Percentiles rank a stretch among this genome's conserved stretches.
Conservation (phyloP, 108 stramenopile species). For the Nitzschia sp. region DNA sequence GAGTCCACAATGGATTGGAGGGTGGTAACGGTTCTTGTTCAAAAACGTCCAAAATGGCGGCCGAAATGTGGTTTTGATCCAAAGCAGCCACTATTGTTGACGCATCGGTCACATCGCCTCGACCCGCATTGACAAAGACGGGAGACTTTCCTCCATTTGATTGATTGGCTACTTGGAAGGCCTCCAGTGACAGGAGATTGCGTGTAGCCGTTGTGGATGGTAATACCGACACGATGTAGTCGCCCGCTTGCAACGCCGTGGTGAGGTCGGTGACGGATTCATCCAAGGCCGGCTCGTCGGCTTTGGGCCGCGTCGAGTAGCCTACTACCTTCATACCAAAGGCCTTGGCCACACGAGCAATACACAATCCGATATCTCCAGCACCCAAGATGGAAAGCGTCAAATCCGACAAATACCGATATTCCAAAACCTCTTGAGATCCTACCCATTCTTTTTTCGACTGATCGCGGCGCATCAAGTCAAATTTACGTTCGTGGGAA, state of each 20-base stretch:
- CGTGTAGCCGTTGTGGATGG: conserved; percentile 46
- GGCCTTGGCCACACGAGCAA: conserved; percentile 36
- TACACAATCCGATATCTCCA: conserved; percentile 58
- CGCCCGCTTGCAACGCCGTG: conserved; percentile 36
- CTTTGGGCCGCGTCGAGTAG: conserved; percentile 9
- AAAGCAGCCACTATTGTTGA: conserved; percentile 33
- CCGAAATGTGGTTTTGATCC: conserved; percentile 40
- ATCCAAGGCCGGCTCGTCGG: not conserved
- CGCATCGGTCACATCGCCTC: conserved; percentile 49
- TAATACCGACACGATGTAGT: conserved; percentile 54
- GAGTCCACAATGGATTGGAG: conserved; percentile 41
- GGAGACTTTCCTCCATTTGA: conserved; percentile 42
- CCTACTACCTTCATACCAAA: conserved; percentile 51
- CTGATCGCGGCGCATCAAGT: conserved; percentile 36
- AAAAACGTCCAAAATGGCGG: conserved; percentile 59
- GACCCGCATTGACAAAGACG: conserved; percentile 54
- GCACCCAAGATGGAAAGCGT: conserved; percentile 49
- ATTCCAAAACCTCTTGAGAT: conserved; percentile 28
- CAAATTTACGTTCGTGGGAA: conserved; percentile 52
- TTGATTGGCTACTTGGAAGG: conserved; percentile 32
- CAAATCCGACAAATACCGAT: conserved; percentile 48
- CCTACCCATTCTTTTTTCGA: conserved; percentile 36
- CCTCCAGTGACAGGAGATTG: conserved; percentile 27
- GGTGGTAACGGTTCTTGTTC: conserved; percentile 43
- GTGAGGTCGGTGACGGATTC: conserved; percentile 37